Evolutionary conservation across 805 yeast species (phyloP), one percentile per base, ranked within the genome.

Genomic region (Metschnikowia proteae): DNA sequence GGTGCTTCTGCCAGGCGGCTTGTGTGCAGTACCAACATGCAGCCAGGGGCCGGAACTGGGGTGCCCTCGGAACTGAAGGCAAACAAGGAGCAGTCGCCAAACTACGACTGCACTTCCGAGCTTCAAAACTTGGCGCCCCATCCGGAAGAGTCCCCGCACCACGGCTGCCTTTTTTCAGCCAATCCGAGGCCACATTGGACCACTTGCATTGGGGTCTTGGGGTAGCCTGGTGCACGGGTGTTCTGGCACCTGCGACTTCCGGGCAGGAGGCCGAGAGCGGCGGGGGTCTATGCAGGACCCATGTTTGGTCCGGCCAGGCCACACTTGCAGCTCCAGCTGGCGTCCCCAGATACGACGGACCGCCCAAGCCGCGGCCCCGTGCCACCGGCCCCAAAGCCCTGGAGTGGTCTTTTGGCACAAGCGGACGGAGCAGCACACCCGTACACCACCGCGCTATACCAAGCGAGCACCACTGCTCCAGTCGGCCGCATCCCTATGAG

Each of bases 401-500:
- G 17, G 17, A 17, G 17, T 17, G 17, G 17, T 17, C 17, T 17
- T 17, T 17, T 17, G 17, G 17, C 17, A 17, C 17, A 17, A 17
- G 17, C 17, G 17, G 17, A 17, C 2, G 17, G 17, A 17, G 17
- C 17, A 17, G 7, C 11, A 40, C 28, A 40, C 36, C 43, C 43
- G 43, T 40, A 13, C 43, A 40, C 36, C 43, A 5, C n/a, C 43
- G 43, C 35, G n/a, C 36, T 31, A 5, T 5, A 13, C 29, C n/a
- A 30, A 11, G 27, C 13, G 29, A 30, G 23, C 25, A 2, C n/a
- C 35, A 31, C 11, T 29, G 23, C 43, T 3, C 17, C 11, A 11
- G 28, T 6, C 17, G 6, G 8, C 13, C 43, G 33, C 32, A 39
- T 13, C 41, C 41, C 43, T 29, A 40, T 40, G 43, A 40, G 43